Conservation (phyloP, 495 filamentous ascomycete genomes). For the Aspergillus sclerotiicarbonarius region DNA sequence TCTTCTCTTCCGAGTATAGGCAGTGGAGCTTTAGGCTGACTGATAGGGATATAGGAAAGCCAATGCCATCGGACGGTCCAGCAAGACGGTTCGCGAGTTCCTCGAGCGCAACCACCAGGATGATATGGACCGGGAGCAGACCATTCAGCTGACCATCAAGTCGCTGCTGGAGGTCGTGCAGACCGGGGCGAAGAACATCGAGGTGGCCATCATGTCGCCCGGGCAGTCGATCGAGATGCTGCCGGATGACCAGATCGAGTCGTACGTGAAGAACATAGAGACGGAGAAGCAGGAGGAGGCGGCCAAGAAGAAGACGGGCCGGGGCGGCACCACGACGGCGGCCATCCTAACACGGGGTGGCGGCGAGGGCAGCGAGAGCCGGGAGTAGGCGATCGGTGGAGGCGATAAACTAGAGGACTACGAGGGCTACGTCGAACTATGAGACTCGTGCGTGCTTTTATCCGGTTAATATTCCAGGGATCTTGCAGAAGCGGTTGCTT, state of each 20-base stretch:
- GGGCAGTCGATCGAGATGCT: conserved; percentile 91
- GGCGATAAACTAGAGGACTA: conserved; percentile 9
- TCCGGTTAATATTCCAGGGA: conserved; percentile 11
- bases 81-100: conserved; percentile 98
- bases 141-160: conserved; percentile 97
- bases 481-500: conserved; percentile 14
- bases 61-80: conserved; percentile 95
- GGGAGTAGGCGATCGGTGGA: neutral
- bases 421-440: neutral
- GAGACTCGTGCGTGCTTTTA: conserved; percentile 8
- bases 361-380: conserved; percentile 38
- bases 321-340: conserved; percentile 71
- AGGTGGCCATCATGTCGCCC: conserved; percentile 98
- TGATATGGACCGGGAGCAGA: conserved; percentile 92
- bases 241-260: conserved; percentile 90
- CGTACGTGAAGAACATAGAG: conserved; percentile 97
- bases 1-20: neutral
- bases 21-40: conserved; percentile 3
- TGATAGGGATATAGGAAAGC: conserved; percentile 73
- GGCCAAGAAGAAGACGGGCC: conserved; percentile 88
- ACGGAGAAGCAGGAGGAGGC: conserved; percentile 99
- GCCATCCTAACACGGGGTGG: conserved; percentile 72
- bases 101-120: conserved; percentile 97
- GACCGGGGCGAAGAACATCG: conserved; percentile 98
- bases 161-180: conserved; percentile 97